Evolutionary conservation across 257 asterid species (phyloP).

Genomic region (Leonotis leonurus): DNA sequence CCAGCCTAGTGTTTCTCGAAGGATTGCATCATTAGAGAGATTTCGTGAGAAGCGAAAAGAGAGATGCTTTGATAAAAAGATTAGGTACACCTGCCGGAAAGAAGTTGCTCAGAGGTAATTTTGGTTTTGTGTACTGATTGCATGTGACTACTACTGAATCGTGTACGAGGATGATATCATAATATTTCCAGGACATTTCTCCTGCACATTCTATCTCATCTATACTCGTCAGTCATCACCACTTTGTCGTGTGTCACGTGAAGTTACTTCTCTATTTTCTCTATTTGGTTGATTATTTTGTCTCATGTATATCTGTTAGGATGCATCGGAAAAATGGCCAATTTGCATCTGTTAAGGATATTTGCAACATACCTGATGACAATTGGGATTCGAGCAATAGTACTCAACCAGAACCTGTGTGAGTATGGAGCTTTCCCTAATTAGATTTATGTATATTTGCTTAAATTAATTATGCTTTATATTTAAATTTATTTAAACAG

Average conservation of each 20-base stretch:
- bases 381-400: conserved; percentile 25
- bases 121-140: neutral
- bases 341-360: conserved; percentile 40
- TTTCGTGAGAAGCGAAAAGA: conserved; percentile 50
- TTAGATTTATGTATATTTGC: neutral
- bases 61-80: conserved; percentile 47
- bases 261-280: neutral
- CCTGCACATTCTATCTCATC: too few species aligned
- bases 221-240: neutral
- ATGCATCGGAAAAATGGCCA: conserved; percentile 48
- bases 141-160: neutral
- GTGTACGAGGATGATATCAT: neutral
- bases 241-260: neutral
- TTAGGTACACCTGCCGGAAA: conserved; percentile 39
- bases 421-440: conserved; percentile 23
- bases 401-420: conserved; percentile 27
- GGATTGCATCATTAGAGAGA: conserved; percentile 39
- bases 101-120: conserved; percentile 48
- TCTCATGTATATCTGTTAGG: conserved; percentile 14
- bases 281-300: neutral
- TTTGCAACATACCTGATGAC: conserved; percentile 17
- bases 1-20: conserved; percentile 23
- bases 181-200: neutral
- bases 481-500: neutral
- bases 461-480: neutral